Evolutionary conservation across 2,329 filamentous ascomycete species (phyloP), one percentile per base, ranked within the genome.

Genomic region (Fusarium irregulare): DNA sequence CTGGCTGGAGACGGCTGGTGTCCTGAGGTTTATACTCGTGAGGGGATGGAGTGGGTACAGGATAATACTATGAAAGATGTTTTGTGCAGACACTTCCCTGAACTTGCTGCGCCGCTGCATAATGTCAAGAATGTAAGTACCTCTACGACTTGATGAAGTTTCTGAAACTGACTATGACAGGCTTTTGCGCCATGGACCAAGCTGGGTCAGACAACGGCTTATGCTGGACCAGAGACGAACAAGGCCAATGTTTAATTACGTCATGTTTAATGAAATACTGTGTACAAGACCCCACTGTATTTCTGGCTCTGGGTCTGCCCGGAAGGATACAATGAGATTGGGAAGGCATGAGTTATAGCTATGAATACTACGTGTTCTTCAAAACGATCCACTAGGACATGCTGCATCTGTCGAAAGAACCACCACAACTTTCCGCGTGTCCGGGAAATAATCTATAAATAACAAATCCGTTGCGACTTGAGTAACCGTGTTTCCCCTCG

Each of bases 1-100:
- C 55, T 68, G 4, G 65, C 65, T 1, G 65, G 65, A 0, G 65
- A 66, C 8, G 65, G 65, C 0, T 68, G 65, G 65, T 68, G 65
- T 18, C 60, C 65, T 5, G 65, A 69, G 23, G 60, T 69, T 4
- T 69, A 68, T 6, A 69, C 65, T 0, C 65, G 48, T 2, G 65
- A 68, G 4, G 60, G 65, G 0, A 68, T 68, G 1, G 55, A 66
- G 13, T 69, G 65, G 65, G 65, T 69, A 3, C 65, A 68, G 40
- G 60, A 48, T 4, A 68, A 69, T 1, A 69, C 65, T 0, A 68
- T 66, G 65, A 66, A 68, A 20, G 65, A 68, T 56, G 54, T 69
- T 21, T 8, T 68, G 3, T 60, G 60, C 18, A 54, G 65, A 25
- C 65, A 68, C 11, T 68, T 69, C 13, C 65, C 65, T 6, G 65